Evolutionary conservation across 2,329 filamentous ascomycete genomes (phyloP), one percentile per base, ranked within the genome.

Genomic region (Fusarium phyllophilum): DNA sequence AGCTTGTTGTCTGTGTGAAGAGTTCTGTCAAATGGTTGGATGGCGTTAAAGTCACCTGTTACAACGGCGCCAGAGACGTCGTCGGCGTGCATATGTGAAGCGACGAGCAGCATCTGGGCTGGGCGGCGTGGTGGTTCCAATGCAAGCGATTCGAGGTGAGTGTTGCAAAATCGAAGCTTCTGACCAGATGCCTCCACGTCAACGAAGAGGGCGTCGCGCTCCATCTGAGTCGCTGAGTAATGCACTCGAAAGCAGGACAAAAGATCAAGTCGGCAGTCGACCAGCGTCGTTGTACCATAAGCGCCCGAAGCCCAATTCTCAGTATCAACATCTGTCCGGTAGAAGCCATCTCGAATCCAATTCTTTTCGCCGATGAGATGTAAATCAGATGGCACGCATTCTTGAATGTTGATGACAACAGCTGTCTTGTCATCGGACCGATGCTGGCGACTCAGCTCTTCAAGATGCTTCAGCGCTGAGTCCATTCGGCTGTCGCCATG

Each of bases 21-120:
- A 2, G 81, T 83, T 14, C 78, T 75, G 75, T 90, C 89, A 61
- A 88, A 89, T 1, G 83, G 83, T 69, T 89, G 83, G 38, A 90
- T 89, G 29, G 89, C 88, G 69, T 91, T 91, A 48, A 90, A 83
- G 75, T 90, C 88, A 1, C 89, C 89, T 0, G 86, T 87, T 6
- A 87, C 74, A 2, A 89, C 62, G 2, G 83, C 84, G 4, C 82
- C 85, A 12, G 83, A 66, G 2, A 86, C 78, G 6, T 78, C 69
- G 0, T 79, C 42, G 6, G 79, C 77, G 6, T 83, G 83, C 75
- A 90, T 82, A 65, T 85, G 83, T 51, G 76, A 68, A 1, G 85
- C 83, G 7, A 86, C 84, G 14, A 84, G 72, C 29, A 81, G 75
- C 60, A 90, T 78, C 74, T 90, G 88, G 0, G 79, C 73, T 1